These are phyloP conservation scores for Tuber calosporum DNA, from an alignment of 495 filamentous ascomycete genomes.

Conservation along the genomic window DNA sequence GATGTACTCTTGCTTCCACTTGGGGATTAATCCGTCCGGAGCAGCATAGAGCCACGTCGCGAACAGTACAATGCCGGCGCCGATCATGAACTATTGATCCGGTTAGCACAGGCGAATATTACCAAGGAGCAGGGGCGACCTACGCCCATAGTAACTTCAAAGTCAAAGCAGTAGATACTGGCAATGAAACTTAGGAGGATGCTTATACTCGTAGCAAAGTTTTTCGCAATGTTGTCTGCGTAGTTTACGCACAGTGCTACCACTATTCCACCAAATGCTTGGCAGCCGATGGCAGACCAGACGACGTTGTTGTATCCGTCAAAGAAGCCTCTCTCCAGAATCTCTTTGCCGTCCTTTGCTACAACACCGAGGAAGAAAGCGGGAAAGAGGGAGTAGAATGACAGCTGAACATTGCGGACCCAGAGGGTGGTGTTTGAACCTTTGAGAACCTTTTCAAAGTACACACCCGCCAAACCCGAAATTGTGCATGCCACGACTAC, in stretches of 20 bases:
- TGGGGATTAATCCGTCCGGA: slow-evolving; percentile 39
- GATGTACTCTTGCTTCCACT: slow-evolving; percentile 23
- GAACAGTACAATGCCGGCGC: slow-evolving; percentile 65
- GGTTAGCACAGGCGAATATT: slow-evolving; percentile 19
- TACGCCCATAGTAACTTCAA: slow-evolving; percentile 63
- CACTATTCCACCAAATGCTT: slow-evolving; percentile 74
- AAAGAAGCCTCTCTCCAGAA: slow-evolving; percentile 79
- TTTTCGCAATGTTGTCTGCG: slow-evolving; percentile 82
- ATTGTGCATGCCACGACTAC: slow-evolving; percentile 68
- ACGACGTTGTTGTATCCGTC: slow-evolving; percentile 87
- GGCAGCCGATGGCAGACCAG: slow-evolving; percentile 74
- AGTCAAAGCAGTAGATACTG: slow-evolving; percentile 77
- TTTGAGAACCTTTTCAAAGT: slow-evolving; percentile 92
- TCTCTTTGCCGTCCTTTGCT: slow-evolving; percentile 75
- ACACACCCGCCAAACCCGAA: slow-evolving; percentile 78
- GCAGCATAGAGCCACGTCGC: slow-evolving; percentile 80
- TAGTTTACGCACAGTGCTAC: slow-evolving; percentile 79
- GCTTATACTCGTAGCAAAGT: slow-evolving; percentile 83
- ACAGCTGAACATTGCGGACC: slow-evolving; percentile 89
- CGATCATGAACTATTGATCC: slow-evolving; percentile 65
- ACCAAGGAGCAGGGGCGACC: slow-evolving; percentile 40
- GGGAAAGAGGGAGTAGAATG: slow-evolving; percentile 83
- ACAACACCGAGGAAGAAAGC: slow-evolving; percentile 79
- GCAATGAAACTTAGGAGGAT: slow-evolving; percentile 77
- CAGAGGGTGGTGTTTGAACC: slow-evolving; percentile 72